phyloP scores from a whole-genome alignment of 2,329 filamentous ascomycete genomes.

The Cercospora sp. region DNA sequence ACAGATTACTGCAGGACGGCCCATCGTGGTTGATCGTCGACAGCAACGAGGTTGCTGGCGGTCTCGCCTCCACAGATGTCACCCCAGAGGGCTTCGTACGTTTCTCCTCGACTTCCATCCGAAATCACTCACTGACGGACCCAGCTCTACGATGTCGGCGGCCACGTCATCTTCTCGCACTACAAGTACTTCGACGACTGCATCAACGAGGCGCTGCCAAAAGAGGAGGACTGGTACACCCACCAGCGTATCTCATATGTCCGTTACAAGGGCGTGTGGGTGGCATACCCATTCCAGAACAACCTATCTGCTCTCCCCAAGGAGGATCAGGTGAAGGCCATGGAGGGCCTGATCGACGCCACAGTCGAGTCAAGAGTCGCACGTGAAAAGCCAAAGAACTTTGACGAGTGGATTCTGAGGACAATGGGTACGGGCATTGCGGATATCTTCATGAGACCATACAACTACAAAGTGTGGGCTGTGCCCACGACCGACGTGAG shows the following conservation, averaged over 20 bases:
- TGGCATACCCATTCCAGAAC: conserved; percentile 99
- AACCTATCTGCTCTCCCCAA: conserved; percentile 98
- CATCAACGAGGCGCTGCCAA: conserved; percentile 93
- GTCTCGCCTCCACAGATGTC: conserved; percentile 91
- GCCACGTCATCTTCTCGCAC: conserved; percentile 98
- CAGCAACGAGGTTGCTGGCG: conserved; percentile 86
- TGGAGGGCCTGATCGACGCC: conserved; percentile 95
- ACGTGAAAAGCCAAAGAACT: conserved; percentile 90
- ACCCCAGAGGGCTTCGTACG: conserved; percentile 96
- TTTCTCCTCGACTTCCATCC: conserved; percentile 37
- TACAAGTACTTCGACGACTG: conserved; percentile 99
- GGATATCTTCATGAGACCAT: conserved; percentile 96
- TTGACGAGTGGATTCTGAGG: conserved; percentile 97
- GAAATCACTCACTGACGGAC: conserved; percentile 20
- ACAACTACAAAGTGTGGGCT: conserved; percentile 99
- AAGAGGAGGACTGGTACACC: conserved; percentile 91
- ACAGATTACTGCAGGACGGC: conserved; percentile 62
- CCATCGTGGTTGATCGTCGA: conserved; percentile 97
- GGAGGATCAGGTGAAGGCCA: conserved; percentile 91
- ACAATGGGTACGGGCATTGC: conserved; percentile 88
- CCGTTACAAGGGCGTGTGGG: conserved; percentile 93
- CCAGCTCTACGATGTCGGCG: conserved; percentile 96
- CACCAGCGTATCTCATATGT: conserved; percentile 99
- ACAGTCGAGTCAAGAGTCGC: conserved; percentile 82
- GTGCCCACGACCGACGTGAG: conserved; percentile 93